A percentile compares a stretch with the other conserved stretches of the same genome.
These are phyloP conservation scores for Pythium coloratum DNA, from an alignment of 352 stramenopile species.

Conservation along the genomic window DNA sequence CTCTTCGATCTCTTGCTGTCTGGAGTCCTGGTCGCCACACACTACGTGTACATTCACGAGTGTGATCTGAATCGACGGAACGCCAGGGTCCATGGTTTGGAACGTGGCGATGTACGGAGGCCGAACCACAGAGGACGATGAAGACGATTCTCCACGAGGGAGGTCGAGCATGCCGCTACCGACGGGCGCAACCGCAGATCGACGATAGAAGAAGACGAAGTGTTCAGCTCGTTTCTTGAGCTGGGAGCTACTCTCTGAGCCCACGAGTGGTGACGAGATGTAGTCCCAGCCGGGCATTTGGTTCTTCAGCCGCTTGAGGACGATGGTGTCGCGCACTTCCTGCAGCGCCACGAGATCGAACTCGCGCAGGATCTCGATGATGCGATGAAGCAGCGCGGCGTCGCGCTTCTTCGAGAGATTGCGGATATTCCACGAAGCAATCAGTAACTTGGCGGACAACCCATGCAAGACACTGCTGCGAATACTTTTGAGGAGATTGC, in stretches of 20 bases:
- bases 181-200: conserved; percentile 23
- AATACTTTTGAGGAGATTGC: conserved; percentile 36
- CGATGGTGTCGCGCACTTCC: conserved; percentile 61
- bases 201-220: conserved; percentile 61
- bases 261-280: conserved; percentile 42
- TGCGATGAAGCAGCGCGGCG: conserved; percentile 38
- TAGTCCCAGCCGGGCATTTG: conserved; percentile 63
- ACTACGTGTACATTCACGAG: conserved; percentile 39
- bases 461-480: conserved; percentile 37
- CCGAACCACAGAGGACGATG: conserved; percentile 28
- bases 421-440: conserved; percentile 78
- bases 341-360: conserved; percentile 74
- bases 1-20: conserved; percentile 19
- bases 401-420: conserved; percentile 60
- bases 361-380: conserved; percentile 44
- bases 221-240: conserved; percentile 39
- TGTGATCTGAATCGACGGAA: conserved; percentile 33
- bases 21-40: conserved; percentile 9
- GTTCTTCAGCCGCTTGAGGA: conserved; percentile 58
- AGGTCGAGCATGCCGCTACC: neutral
- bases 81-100: conserved; percentile 17
- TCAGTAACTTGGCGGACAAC: conserved; percentile 29
- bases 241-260: conserved; percentile 23
- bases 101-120: conserved; percentile 54
- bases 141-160: neutral